A percentile compares a stretch with the other conserved stretches of the same genome.
Conservation (phyloP, 768 basidiomycete genomes). For the Myochromella boudieri region DNA sequence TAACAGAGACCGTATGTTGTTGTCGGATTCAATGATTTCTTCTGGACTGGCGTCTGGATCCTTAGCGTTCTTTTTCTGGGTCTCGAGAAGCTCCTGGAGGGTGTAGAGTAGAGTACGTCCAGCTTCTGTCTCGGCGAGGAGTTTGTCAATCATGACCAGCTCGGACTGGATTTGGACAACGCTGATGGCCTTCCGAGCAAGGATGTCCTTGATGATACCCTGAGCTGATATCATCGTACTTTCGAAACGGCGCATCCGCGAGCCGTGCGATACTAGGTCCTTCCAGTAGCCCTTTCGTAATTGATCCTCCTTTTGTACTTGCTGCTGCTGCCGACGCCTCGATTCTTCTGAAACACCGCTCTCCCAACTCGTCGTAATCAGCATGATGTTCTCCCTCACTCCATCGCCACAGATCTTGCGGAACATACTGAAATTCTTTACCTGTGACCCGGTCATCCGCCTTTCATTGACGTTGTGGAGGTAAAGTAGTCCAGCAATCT, state of each 20-base stretch:
- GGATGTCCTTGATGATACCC: constrained; percentile 28
- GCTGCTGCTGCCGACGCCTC: constrained; percentile 27
- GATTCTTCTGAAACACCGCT: constrained; percentile 28
- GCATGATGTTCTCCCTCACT: constrained; percentile 39
- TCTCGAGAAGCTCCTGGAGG: too few species aligned
- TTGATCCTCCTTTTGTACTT: constrained; percentile 37
- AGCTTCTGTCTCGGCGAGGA: not conserved
- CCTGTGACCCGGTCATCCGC: constrained; percentile 34
- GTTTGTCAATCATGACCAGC: not conserved
- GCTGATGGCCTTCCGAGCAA: not conserved
- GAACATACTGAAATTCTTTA: constrained; percentile 43
- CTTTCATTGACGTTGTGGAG: constrained; percentile 39
- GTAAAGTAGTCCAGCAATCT: constrained; percentile 38
- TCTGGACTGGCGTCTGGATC: too few species aligned
- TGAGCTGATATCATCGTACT: constrained; percentile 27
- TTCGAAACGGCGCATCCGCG: constrained; percentile 34
- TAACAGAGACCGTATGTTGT: too few species aligned
- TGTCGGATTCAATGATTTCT: too few species aligned
- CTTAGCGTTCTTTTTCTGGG: too few species aligned
- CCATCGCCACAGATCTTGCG: constrained; percentile 41
- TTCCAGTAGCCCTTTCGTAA: constrained; percentile 38
- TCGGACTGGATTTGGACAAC: not conserved
- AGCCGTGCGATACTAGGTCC: constrained; percentile 36
- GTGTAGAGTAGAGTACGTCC: too few species aligned
- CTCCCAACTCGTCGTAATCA: constrained; percentile 48